These are phyloP conservation scores for Neurospora sp. DNA, from an alignment of 495 filamentous ascomycete species.

Conservation along the genomic window DNA sequence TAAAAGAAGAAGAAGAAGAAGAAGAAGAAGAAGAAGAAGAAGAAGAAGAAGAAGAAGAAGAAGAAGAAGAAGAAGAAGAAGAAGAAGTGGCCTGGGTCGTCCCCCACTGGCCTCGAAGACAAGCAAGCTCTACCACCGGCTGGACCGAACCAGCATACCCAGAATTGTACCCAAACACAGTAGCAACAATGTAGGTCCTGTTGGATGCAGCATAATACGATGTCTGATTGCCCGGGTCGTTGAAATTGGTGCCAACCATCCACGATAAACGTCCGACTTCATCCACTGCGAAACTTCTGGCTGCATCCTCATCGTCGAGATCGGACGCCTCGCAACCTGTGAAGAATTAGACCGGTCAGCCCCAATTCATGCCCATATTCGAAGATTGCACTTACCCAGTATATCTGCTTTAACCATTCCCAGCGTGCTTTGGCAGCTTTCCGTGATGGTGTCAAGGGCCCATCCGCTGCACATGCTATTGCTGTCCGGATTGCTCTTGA, in stretches of 20 bases:
- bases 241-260: not conserved
- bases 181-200: not conserved
- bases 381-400: not conserved
- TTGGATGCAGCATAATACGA: not conserved
- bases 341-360: not conserved
- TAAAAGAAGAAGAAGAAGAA: not conserved
- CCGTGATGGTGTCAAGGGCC: not conserved
- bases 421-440: not conserved
- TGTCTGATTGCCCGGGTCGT: not conserved
- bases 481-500: not conserved
- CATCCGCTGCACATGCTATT: not conserved
- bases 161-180: not conserved
- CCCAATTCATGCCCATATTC: not conserved
- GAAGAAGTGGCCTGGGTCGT: not conserved
- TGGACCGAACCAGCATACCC: not conserved
- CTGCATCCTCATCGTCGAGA: no score
- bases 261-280: not conserved
- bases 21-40: not conserved
- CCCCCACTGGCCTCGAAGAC: not conserved
- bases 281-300: not conserved
- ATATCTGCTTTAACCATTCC: not conserved
- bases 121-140: not conserved
- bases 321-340: not conserved
- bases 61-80: not conserved
- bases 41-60: not conserved